Conservation (phyloP, 225 moss, liverwort and hornwort species). For the Straminergon stramineum region DNA sequence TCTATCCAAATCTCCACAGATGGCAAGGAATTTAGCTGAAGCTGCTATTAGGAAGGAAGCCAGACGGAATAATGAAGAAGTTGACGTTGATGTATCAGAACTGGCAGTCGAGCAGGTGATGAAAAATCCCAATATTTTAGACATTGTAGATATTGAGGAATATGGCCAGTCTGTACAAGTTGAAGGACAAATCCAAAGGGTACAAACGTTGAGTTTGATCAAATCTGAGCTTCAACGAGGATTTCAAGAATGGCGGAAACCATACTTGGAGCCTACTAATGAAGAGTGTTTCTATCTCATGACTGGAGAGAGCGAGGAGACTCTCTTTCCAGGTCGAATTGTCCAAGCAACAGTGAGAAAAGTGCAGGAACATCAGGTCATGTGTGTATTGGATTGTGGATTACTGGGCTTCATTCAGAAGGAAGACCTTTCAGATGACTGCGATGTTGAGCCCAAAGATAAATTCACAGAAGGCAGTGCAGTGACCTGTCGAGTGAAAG, state of each 20-base stretch:
- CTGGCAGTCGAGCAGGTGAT: constrained; percentile 73
- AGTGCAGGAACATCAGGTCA: constrained; percentile 69
- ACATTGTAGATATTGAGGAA: constrained; percentile 43
- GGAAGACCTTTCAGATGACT: constrained; percentile 82
- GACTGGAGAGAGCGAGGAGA: constrained; percentile 83
- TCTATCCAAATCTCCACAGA: constrained; percentile 10
- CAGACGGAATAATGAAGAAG: constrained; percentile 48
- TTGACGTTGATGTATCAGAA: constrained; percentile 46
- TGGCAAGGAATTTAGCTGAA: constrained; percentile 77
- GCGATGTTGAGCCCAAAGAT: constrained; percentile 61
- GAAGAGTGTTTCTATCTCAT: constrained; percentile 73
- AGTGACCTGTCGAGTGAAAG: constrained; percentile 81
- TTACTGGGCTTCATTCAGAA: constrained; percentile 75
- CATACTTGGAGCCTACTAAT: constrained; percentile 26
- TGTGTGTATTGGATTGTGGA: constrained; percentile 89
- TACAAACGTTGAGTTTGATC: constrained; percentile 61
- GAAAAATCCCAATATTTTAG: constrained; percentile 40
- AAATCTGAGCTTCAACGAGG: constrained; percentile 75
- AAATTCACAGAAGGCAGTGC: constrained; percentile 72
- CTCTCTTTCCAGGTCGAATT: constrained; percentile 59
- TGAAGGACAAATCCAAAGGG: constrained; percentile 22
- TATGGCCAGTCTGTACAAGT: constrained; percentile 38
- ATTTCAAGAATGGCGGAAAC: constrained; percentile 67
- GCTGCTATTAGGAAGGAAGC: constrained; percentile 67
- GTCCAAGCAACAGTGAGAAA: constrained; percentile 73